Evolutionary conservation across 2,329 filamentous ascomycete genomes (phyloP).

Genomic region (Fusarium sp.): DNA sequence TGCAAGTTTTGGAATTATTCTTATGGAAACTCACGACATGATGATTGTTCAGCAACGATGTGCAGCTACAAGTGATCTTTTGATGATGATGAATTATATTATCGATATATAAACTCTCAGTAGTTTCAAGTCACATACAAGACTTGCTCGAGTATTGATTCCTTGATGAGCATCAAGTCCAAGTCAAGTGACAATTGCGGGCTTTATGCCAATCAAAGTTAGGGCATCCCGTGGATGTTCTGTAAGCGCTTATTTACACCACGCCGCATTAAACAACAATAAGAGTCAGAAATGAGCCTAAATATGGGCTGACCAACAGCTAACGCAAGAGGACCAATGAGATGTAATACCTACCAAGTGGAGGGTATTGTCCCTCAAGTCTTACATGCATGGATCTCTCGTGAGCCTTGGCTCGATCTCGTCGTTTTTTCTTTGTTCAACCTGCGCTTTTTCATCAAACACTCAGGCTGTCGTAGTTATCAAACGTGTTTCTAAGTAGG

Average conservation of each 20-base stretch:
- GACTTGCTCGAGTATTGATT: constrained; percentile 6
- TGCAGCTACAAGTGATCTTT: background rate
- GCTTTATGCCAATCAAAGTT: constrained; percentile 18
- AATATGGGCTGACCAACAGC: background rate
- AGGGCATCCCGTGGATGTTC: background rate
- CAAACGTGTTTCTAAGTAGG: background rate
- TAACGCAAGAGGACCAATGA: constrained; percentile 10
- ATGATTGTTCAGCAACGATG: constrained; percentile 3
- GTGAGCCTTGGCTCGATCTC: constrained; percentile 24
- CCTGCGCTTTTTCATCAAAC: background rate
- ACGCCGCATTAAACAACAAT: constrained; percentile 24
- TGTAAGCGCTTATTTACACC: constrained; percentile 26
- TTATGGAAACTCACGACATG: constrained; percentile 17
- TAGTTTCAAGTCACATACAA: no score
- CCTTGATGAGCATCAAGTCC: background rate
- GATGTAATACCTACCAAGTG: background rate
- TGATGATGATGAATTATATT: no score
- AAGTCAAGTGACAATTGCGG: constrained; percentile 7
- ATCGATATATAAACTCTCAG: no score
- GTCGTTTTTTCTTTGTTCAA: constrained; percentile 25
- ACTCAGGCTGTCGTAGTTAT: background rate
- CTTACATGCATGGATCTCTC: constrained; percentile 36
- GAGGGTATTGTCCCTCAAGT: constrained; percentile 23
- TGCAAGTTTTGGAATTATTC: constrained; percentile 4
- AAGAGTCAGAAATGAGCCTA: constrained; percentile 10